Base-by-base conservation (phyloP, 139 green algal genomes). In the Zygnema cylindricum region DNA sequence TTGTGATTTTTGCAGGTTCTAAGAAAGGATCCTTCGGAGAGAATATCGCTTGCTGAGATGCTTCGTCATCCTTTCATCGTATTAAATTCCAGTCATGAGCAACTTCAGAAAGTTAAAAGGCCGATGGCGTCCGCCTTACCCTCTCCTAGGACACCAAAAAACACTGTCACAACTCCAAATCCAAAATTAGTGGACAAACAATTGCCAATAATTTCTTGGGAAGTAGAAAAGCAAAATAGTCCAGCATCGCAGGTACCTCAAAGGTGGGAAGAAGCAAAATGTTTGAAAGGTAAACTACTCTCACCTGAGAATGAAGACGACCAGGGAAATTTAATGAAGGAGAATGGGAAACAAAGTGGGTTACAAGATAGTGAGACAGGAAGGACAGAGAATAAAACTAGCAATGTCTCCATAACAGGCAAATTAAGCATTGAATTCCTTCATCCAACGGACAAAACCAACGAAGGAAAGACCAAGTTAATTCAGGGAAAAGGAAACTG, bases 61-160 rank as follows among this genome's bases (percentile, higher is more conserved):
- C 38, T 79, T 43, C 36, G 71, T 16, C 71, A 79, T 79, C 71
- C 71, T 79, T 79, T 79, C 38, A 41, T 79, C 11, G 11, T 16
- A 16, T 7, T 16, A 11, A 79, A 79, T 43, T 7, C 16, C 21
- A 41, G 71, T 16, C 16, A 41, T 43, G 71, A 79, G 16, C 71
- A 79, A 16, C 16, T 79, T 3, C 36, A 43, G 71, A 7, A 16
- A 41, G 38, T 43, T 11, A 7, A 16, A 25, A 7, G 38, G 16
- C 16, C 71, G 38, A 16, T 16, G 3, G 16, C 71, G 36, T 40
- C 38, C 16, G 21, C 16, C 11, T 73, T 73, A n/a, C n/a, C n/a
- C n/a, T 63, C 49, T 16, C 49, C 49, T 16, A 7, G 49, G 7
- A 16, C 49, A 63, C 16, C 49, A 63, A 63, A 63, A 16, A 63